A percentile compares a stretch with the other conserved stretches of the same genome.
phyloP scores from a whole-genome alignment of 2,329 filamentous ascomycete species.

The Lachnellula subtilissima region DNA sequence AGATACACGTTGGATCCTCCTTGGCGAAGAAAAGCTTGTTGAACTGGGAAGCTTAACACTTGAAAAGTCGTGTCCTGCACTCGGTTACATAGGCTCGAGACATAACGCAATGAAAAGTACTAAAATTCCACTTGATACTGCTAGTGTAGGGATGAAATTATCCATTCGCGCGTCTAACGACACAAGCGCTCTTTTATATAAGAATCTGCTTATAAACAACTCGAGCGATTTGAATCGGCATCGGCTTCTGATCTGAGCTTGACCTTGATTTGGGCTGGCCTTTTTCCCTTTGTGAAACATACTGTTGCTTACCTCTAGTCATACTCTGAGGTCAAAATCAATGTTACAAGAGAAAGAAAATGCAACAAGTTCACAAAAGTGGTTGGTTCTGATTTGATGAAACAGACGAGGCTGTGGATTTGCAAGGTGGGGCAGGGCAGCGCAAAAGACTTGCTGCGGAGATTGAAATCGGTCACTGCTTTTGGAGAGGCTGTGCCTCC shows the following conservation, averaged over 20 bases:
- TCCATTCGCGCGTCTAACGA: no score
- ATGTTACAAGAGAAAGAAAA: background rate
- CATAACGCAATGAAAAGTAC: no score
- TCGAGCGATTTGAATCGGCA: background rate
- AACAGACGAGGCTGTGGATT: background rate
- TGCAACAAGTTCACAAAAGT: background rate
- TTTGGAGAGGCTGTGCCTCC: background rate
- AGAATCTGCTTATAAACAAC: background rate
- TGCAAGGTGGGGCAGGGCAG: background rate
- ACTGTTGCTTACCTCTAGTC: background rate
- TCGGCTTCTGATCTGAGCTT: background rate
- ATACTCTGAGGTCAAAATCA: background rate
- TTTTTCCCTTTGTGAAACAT: background rate
- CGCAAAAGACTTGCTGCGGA: background rate
- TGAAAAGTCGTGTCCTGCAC: background rate
- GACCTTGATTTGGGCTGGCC: background rate
- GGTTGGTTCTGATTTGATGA: background rate
- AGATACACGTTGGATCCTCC: no score
- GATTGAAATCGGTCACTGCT: background rate
- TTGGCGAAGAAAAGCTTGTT: background rate
- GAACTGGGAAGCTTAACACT: background rate
- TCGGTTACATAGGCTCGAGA: no score
- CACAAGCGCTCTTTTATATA: background rate
- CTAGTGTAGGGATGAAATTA: no score
- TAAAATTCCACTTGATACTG: no score